Evolutionary conservation across 108 stramenopile genomes (phyloP).

Genomic region (Stephanodiscus minutulus): DNA sequence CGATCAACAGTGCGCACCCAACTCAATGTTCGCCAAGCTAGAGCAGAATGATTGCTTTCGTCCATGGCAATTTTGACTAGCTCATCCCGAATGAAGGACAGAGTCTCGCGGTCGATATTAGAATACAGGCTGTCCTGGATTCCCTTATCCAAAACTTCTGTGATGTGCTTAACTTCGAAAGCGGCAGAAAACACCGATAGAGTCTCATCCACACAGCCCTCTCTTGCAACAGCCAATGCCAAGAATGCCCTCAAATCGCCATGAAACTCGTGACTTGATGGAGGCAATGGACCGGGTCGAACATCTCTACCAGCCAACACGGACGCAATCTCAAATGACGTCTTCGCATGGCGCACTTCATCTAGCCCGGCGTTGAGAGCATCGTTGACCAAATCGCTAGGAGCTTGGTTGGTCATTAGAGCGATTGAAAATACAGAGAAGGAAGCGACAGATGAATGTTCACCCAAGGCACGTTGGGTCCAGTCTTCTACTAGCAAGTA

Average conservation of each 20-base stretch:
- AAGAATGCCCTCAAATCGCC: constrained; percentile 53
- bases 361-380: constrained; percentile 59
- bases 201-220: constrained; percentile 60
- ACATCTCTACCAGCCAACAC: constrained; percentile 47
- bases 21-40: constrained; percentile 52
- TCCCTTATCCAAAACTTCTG: constrained; percentile 8
- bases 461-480: constrained; percentile 59
- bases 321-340: constrained; percentile 60
- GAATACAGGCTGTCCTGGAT: constrained; percentile 1
- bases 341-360: constrained; percentile 61
- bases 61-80: constrained; percentile 43
- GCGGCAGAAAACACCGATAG: constrained; percentile 41
- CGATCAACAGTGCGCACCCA: constrained; percentile 46
- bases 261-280: constrained; percentile 44
- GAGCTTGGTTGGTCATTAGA: constrained; percentile 66
- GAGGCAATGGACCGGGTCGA: constrained; percentile 55
- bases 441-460: constrained; percentile 67
- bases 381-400: constrained; percentile 57
- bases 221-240: constrained; percentile 56
- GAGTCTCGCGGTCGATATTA: neutral
- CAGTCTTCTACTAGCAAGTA: constrained; percentile 51
- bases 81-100: constrained; percentile 18
- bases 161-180: constrained; percentile 21
- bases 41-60: constrained; percentile 43
- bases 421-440: constrained; percentile 68